Evolutionary conservation across 192 early-diverging fungal species (phyloP), one percentile per base, ranked within the genome.

Genomic region (Coemansia sp.): DNA sequence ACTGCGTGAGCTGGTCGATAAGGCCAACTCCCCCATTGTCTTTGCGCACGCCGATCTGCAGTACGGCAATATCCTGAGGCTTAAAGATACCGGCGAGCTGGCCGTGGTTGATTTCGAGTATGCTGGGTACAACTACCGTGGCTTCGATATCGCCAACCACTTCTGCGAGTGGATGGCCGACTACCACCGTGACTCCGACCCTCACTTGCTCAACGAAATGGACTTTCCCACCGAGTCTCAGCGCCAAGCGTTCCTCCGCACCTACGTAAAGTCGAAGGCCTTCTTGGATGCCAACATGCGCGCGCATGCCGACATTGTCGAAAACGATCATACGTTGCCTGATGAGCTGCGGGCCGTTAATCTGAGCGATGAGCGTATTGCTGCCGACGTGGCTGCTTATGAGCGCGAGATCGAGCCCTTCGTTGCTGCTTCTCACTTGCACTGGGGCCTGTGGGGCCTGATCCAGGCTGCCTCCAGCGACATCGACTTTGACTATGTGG

Each of bases 21-120:
- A 80, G 0, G 19, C 20, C 16, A 81, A 84, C 26, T 82, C 79
- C 6, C 90, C 91, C 1, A 55, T 91, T 0, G 89, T 95, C 12
- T 93, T 95, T 79, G 85, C 86, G n/a, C 93, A 95, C 64, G 93
- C 90, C 53, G 93, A 95, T 61, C 47, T 78, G 31, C 93, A 95
- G 78, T 92, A 91, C 61, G 93, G 93, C 33, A 95, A 95, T 59
- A 86, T 95, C 36, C 72, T 95, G n/a, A 76, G 84, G 39, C 65
- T 86, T 18, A 65, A 84, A 19, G 64, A 52, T 9, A 80, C 71
- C 3, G 79, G 73, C 39, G 82, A 87, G 47, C 68, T 93, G 5
- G 85, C 90, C 0, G 79, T 90, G 0, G 86, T 93, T 12, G 91
- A 93, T 51, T 90, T 88, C 58, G 91, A 91, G 58, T 92, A 92